Base-by-base conservation (phyloP, 306 rosid genomes). In the Neltuma alba region DNA sequence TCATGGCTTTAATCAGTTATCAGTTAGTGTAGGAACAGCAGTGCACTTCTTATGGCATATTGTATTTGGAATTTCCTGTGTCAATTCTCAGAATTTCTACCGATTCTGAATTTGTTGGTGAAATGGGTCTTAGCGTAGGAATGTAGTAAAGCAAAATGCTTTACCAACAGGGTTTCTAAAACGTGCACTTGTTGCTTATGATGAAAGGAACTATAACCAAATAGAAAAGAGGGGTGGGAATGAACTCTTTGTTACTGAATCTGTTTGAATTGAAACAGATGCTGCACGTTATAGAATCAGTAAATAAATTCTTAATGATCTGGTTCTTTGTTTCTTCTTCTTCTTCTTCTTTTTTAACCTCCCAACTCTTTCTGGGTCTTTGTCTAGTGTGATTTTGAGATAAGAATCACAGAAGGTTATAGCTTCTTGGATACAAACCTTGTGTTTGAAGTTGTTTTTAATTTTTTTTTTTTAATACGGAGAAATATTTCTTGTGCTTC, bases 81-180 rank as follows among this genome's bases (percentile, higher is more conserved):
- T 69, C 20, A 30, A 82, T 13, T 77, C 1, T 42, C 33, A 27
- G 57, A 47, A 30, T 71, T 71, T 7, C 70, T 21, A 60, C 28
- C 23, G 2, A 25, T 47, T 83, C 55, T 45, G 61, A 50, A 42
- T 48, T 48, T 18, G n/a, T 48, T 48, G 38, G 81, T 30, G 20
- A 1, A 76, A 72, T 81, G 85, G 80, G 75, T 73, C 55, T 67
- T 23, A 18, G 5, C 57, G 3, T 48, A n/a, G 20, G 11, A 10
- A 54, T 63, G 25, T 75, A 64, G 31, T 63, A 55, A 85, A 79
- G 82, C 47, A 50, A 33, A 45, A 27, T 66, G 55, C 75, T 86
- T 83, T 73, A 48, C 54, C 62, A 50, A 54, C 67, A 76, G 72
- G 58, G 74, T 60, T 31, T 31, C 16, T 11, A 52, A 41, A 45